Evolutionary conservation across 1,284 basidiomycete species (phyloP), one percentile per base, ranked within the genome.

Genomic region (Garcileccinum viscosum): DNA sequence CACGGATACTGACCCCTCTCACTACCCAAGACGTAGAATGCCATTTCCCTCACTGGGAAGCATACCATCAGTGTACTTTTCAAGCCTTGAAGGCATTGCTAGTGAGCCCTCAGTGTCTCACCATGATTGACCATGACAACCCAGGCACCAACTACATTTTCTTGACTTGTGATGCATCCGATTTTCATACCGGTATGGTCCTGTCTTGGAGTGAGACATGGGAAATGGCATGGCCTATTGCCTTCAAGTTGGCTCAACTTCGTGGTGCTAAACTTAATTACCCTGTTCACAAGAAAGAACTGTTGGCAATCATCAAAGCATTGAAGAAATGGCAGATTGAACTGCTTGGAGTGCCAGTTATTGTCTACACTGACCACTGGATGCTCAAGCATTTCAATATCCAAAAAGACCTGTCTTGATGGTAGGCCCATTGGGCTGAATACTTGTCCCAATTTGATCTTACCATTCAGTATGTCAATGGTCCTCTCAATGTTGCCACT

Each of bases 41-140:
- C 2, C 8, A 0, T 67, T 75, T 87, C 0, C 83, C 82, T 0
- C 24, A 59, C 0, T 79, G 86, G 0, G 80, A 80, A 68, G 64
- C 7, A 0, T 8, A 44, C 0, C 4, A 81, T 80, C 35, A 74
- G 8, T 1, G 1, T 1, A 82, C 83, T 0, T 86, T 87, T 61
- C 70, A 84, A 0, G 70, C 69, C 0, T 83, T 87, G 47, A 86
- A 86, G 65, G 0, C 11, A 0, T 67, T 85, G 80, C 78, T 69
- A 69, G 81, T 15, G 81, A 80, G 0, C 32, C 61, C 38, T 0
- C 4, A 19, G 0, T 67, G 66, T 19, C 61, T 67, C 0, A 63
- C 38, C 2, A 74, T 71, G 0, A 71, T 72, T 33, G 71, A 83
- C 64, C 81, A 84, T 50, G 67, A 80, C 0, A 70, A 63, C 4